These are phyloP conservation scores for Cryptococcus amylolentus DNA, from an alignment of 1,284 basidiomycete genomes.

Conservation along the genomic window DNA sequence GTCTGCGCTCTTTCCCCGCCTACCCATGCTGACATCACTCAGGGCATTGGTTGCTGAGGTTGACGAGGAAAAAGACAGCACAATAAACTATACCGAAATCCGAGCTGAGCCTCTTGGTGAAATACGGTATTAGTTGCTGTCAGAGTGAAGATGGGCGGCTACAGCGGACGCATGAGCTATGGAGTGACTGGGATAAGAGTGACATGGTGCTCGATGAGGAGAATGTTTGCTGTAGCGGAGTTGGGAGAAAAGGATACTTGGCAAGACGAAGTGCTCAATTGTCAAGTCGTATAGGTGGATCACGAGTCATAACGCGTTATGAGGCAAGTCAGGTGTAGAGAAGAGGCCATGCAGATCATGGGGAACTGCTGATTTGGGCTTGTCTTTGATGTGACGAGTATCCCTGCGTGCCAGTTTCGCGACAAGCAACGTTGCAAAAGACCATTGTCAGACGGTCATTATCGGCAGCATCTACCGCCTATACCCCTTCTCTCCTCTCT, in stretches of 20 bases:
- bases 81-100: slow-evolving; percentile 72
- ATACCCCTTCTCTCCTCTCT: too few species aligned
- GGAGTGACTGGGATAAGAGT: too few species aligned
- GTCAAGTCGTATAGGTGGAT: slow-evolving; percentile 14
- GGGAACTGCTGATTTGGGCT: too few species aligned
- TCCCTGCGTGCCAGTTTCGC: too few species aligned
- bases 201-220: neutral
- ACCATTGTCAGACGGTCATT: too few species aligned
- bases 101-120: slow-evolving; percentile 70
- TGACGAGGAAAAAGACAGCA: slow-evolving; percentile 76
- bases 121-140: slow-evolving; percentile 18
- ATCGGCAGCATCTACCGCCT: too few species aligned
- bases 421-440: too few species aligned
- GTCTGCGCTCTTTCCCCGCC: slow-evolving; percentile 23
- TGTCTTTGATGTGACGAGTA: too few species aligned
- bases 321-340: too few species aligned
- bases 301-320: too few species aligned
- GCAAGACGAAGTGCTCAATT: slow-evolving; percentile 48
- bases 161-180: neutral
- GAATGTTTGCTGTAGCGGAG: neutral
- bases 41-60: slow-evolving; percentile 88
- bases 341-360: too few species aligned
- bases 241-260: slow-evolving; percentile 8
- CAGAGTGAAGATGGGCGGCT: neutral
- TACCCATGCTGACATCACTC: neutral